A percentile compares a stretch with the other conserved stretches of the same genome.
Evolutionary conservation across 1,139 yeast genomes (phyloP).

Genomic region (Neolecta irregularis): DNA sequence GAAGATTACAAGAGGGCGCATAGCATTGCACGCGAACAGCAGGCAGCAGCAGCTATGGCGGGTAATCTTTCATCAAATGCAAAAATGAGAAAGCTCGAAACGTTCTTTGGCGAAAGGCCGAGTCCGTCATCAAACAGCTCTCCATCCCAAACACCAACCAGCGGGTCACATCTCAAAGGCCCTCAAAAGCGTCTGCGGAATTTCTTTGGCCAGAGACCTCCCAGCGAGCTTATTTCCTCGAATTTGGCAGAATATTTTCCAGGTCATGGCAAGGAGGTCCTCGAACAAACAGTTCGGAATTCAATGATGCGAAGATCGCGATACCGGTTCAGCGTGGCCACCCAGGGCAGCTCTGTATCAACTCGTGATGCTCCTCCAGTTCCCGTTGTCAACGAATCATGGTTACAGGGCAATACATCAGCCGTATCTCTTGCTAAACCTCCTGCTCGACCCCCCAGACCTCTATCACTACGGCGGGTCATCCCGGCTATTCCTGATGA

Average conservation of each 20-base stretch:
- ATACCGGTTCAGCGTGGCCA: constrained; percentile 27
- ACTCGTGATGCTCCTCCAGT: constrained; percentile 21
- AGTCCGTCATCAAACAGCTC: constrained; percentile 5
- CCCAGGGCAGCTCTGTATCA: constrained; percentile 15
- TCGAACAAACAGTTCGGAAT: constrained; percentile 69
- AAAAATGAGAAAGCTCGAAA: constrained; percentile 10
- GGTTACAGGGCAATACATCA: constrained; percentile 29
- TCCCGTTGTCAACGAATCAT: constrained; percentile 51
- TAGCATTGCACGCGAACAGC: constrained; percentile 20
- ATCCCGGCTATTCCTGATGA: not conserved
- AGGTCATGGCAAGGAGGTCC: constrained; percentile 52
- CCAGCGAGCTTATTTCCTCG: constrained; percentile 79
- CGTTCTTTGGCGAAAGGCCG: constrained; percentile 13
- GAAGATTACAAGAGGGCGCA: constrained; percentile 55
- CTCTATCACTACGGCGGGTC: too few relatives aligned
- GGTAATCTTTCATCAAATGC: too few relatives aligned
- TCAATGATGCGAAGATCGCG: constrained; percentile 68
- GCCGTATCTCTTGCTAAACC: not conserved
- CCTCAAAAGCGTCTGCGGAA: constrained; percentile 22
- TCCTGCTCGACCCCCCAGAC: not conserved
- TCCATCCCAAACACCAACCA: not conserved
- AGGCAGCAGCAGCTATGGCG: constrained; percentile 11
- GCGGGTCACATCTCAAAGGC: constrained; percentile 1
- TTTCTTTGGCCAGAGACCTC: constrained; percentile 81
- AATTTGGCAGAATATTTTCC: constrained; percentile 89